Conservation (phyloP, 371 early-diverging fungal genomes). For the Blyttiomyces sp. region DNA sequence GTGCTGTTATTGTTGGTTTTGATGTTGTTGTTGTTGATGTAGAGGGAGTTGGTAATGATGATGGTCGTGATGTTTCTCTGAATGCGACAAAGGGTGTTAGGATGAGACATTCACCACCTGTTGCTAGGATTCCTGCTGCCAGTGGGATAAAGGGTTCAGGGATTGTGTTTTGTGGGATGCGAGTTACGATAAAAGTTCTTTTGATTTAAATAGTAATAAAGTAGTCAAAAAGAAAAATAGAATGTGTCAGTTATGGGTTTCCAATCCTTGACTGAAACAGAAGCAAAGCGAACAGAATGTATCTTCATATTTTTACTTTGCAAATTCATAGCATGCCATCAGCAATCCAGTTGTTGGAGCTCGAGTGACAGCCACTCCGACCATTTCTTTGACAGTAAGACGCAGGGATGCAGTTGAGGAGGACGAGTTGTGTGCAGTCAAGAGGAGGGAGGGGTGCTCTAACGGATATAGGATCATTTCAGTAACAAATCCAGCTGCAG, state of each 20-base stretch:
- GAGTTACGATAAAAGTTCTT: not conserved
- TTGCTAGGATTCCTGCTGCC: not conserved
- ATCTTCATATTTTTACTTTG: not conserved
- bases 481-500: constrained; percentile 9
- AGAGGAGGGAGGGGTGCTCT: constrained; percentile 4
- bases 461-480: constrained; percentile 12
- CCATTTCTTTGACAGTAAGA: not conserved
- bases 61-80: not conserved
- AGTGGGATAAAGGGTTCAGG: constrained; percentile 1
- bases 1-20: not conserved
- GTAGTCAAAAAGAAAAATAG: too few relatives aligned
- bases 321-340: constrained; percentile 13
- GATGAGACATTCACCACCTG: not conserved
- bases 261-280: too few relatives aligned
- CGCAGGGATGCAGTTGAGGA: not conserved
- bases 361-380: not conserved
- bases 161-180: not conserved
- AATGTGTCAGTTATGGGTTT: not conserved
- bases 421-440: too few relatives aligned
- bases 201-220: too few relatives aligned
- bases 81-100: constrained; percentile 2
- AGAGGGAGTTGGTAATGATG: not conserved
- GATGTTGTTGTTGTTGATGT: not conserved
- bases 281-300: too few relatives aligned
- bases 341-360: constrained; percentile 12